phyloP scores from a whole-genome alignment of 345 rosid species.

The Murraya paniculata region DNA sequence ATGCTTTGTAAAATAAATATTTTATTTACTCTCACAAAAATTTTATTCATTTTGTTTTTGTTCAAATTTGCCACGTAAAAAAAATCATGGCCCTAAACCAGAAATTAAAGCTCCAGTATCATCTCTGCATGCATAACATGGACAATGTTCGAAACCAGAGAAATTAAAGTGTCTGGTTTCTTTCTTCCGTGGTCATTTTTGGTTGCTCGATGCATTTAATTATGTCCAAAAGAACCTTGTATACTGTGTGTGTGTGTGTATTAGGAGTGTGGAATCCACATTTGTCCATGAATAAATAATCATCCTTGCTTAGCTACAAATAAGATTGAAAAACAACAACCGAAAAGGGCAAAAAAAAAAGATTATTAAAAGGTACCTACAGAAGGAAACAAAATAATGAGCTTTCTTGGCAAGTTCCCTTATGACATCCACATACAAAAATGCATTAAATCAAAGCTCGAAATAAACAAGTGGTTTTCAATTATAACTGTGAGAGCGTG shows the following conservation, averaged over 20 bases:
- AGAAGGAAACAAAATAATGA: not conserved
- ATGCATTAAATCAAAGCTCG: not conserved
- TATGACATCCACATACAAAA: not conserved
- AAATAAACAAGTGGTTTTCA: not conserved
- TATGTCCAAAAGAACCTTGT: not conserved
- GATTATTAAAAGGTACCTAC: not conserved
- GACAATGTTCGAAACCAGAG: not conserved
- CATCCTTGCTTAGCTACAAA: not conserved
- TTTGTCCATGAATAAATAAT: not conserved
- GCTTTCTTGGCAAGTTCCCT: slow-evolving; percentile 3
- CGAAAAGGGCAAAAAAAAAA: not conserved
- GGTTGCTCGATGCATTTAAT: not conserved
- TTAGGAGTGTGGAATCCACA: not conserved
- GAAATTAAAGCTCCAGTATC: no score
- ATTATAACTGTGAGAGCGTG: not conserved
- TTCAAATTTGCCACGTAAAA: no score
- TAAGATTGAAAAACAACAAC: not conserved
- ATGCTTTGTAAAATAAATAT: no score
- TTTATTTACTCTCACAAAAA: no score
- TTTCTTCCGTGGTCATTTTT: not conserved
- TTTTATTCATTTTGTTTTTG: no score
- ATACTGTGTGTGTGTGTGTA: no score
- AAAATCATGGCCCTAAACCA: no score
- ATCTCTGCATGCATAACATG: no score
- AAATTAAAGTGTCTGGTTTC: not conserved